phyloP scores from a whole-genome alignment of 2,329 filamentous ascomycete genomes.

The Xylaria arbuscula region DNA sequence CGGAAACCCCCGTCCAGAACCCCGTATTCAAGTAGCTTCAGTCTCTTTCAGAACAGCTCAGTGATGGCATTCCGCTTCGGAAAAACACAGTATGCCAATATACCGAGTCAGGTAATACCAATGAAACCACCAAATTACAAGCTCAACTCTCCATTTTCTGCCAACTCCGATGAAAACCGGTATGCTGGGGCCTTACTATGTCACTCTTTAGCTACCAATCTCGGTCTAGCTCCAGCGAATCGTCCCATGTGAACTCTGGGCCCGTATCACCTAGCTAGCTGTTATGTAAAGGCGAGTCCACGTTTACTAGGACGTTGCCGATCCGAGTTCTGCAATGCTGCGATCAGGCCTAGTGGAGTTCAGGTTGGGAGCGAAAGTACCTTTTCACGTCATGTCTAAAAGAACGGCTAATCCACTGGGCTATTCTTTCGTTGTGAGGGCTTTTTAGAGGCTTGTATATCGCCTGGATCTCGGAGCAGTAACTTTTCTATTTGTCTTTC shows the following conservation, averaged over 20 bases:
- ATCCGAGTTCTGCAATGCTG: conserved; percentile 14
- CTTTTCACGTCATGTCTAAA: conserved; percentile 20
- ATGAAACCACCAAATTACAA: conserved; percentile 3
- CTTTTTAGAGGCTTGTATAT: conserved; percentile 23
- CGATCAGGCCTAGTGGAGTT: conserved; percentile 23
- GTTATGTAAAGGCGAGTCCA: conserved; percentile 16
- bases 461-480: not conserved
- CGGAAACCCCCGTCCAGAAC: conserved; percentile 4
- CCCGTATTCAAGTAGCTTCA: conserved; percentile 1
- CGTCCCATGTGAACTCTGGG: conserved; percentile 3
- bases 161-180: conserved; percentile 6
- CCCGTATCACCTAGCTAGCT: conserved; percentile 1
- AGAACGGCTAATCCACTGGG: not conserved
- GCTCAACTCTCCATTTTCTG: not conserved
- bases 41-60: not conserved
- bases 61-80: not conserved
- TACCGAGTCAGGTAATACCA: conserved; percentile 6
- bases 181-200: conserved; percentile 6
- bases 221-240: conserved; percentile 23
- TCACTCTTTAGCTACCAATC: conserved; percentile 33
- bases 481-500: not conserved
- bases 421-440: not conserved
- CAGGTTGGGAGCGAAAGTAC: not conserved
- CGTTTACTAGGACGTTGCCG: conserved; percentile 11
- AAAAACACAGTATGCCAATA: not conserved